Percentiles rank a stretch among this genome's conserved stretches.
phyloP scores from a whole-genome alignment of 257 asterid species.

The Nicotiana attenuata region DNA sequence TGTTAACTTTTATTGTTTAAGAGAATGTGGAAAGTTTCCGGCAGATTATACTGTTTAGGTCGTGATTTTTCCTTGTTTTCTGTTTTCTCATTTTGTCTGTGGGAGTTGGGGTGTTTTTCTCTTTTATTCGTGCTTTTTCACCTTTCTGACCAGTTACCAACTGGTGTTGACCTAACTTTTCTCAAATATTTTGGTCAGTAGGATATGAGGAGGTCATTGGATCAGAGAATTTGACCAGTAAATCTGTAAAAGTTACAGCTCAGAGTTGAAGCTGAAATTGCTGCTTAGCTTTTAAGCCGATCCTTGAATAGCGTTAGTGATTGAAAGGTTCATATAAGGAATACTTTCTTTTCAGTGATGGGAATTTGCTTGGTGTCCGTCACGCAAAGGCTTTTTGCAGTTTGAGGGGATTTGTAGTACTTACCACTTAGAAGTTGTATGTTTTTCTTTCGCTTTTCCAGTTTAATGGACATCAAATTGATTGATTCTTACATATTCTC shows the following conservation, averaged over 20 bases:
- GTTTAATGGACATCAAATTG: neutral
- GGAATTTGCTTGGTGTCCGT: neutral
- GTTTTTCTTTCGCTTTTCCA: neutral
- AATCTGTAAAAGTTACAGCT: neutral
- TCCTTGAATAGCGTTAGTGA: neutral
- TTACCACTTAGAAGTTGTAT: neutral
- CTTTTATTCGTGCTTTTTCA: neutral
- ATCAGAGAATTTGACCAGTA: neutral
- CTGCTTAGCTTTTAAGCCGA: neutral
- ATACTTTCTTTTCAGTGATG: neutral
- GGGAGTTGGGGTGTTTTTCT: neutral
- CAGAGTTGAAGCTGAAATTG: neutral
- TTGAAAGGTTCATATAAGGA: neutral
- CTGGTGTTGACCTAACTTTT: neutral
- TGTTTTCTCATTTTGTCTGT: neutral
- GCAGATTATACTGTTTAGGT: neutral
- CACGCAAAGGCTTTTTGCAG: neutral
- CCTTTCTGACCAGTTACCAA: neutral
- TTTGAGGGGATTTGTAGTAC: neutral
- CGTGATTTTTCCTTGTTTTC: neutral
- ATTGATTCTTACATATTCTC: neutral
- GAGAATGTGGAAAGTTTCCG: neutral
- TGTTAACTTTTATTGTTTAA: neutral
- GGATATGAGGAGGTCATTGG: neutral
- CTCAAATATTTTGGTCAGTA: neutral